A percentile compares a stretch with the other conserved stretches of the same genome.
phyloP scores from a whole-genome alignment of 352 stramenopile species.

The Pythium pectinolyticum region DNA sequence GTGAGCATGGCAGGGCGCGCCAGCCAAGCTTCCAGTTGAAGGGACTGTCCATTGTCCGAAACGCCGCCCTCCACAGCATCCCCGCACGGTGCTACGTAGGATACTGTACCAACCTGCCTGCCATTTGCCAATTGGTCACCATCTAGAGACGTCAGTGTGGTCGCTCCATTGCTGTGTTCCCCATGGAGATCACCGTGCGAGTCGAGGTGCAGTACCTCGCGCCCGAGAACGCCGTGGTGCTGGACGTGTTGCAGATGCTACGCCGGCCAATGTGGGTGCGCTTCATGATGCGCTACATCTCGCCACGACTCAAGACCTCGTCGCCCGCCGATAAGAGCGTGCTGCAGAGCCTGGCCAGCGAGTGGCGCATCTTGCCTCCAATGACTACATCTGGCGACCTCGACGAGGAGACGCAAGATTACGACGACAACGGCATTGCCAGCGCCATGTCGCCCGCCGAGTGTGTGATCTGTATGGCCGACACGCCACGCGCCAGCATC shows the following conservation, averaged over 20 bases:
- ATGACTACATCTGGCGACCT: no score
- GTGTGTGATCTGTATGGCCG: slow-evolving; percentile 89
- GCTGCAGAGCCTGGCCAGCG: slow-evolving; percentile 35
- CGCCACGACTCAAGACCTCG: slow-evolving; percentile 60
- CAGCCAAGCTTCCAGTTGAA: no score
- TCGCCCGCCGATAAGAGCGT: slow-evolving; percentile 44
- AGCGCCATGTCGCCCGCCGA: slow-evolving; percentile 24
- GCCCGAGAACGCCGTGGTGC: slow-evolving; percentile 38
- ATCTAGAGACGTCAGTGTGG: no score
- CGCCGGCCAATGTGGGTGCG: slow-evolving; percentile 51
- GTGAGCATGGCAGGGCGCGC: no score
- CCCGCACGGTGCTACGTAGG: neutral
- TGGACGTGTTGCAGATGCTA: slow-evolving; percentile 60
- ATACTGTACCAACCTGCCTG: neutral
- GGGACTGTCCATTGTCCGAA: neutral
- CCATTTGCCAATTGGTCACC: slow-evolving; percentile 15
- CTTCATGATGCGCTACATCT: slow-evolving; percentile 63
- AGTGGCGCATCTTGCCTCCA: no score
- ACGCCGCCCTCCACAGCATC: neutral
- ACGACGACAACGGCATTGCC: neutral
- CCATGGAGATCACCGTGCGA: slow-evolving; percentile 51
- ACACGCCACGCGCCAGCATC: slow-evolving; percentile 36
- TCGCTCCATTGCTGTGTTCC: no score
- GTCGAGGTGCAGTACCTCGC: slow-evolving; percentile 67
- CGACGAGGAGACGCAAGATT: neutral